Conservation (phyloP, 2,329 filamentous ascomycete species). For the Hypoxylon sp. region DNA sequence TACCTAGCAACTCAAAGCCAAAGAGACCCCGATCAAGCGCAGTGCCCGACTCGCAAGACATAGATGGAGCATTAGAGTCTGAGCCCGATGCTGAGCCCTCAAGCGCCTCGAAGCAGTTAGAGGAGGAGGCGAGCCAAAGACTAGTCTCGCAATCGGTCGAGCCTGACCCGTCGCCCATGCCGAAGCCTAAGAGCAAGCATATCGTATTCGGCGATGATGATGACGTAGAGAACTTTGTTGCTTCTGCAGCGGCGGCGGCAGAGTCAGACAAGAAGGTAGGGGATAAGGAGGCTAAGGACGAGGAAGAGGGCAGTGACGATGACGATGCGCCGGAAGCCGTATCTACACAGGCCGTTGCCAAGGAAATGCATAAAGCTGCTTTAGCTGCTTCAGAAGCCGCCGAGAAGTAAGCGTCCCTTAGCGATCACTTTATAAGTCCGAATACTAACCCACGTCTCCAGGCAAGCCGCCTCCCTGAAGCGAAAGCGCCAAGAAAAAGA, state of each 20-base stretch:
- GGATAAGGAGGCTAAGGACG: slow-evolving; percentile 40
- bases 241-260: slow-evolving; percentile 45
- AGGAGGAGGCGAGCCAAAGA: slow-evolving; percentile 51
- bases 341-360: slow-evolving; percentile 65
- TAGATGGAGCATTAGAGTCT: slow-evolving; percentile 14
- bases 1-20: slow-evolving; percentile 37
- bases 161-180: slow-evolving; percentile 39
- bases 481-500: slow-evolving; percentile 69
- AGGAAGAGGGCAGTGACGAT: slow-evolving; percentile 59
- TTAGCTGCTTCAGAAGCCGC: slow-evolving; percentile 64
- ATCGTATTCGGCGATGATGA: slow-evolving; percentile 53
- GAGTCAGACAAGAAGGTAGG: slow-evolving; percentile 20
- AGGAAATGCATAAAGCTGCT: slow-evolving; percentile 60
- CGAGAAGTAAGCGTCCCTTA: slow-evolving; percentile 60
- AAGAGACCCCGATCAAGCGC: slow-evolving; percentile 39
- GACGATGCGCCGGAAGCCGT: slow-evolving; percentile 71
- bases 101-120: slow-evolving; percentile 51
- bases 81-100: slow-evolving; percentile 41
- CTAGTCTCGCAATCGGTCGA: slow-evolving; percentile 44
- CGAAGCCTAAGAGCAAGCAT: slow-evolving; percentile 50
- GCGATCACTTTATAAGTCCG: background rate
- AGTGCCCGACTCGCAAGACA: slow-evolving; percentile 47
- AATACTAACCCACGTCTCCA: slow-evolving; percentile 46
- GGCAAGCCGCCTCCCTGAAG: slow-evolving; percentile 65
- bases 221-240: slow-evolving; percentile 52